Evolutionary conservation across 2,329 filamentous ascomycete genomes (phyloP).

Genomic region (Apiospora kogelbergensis): DNA sequence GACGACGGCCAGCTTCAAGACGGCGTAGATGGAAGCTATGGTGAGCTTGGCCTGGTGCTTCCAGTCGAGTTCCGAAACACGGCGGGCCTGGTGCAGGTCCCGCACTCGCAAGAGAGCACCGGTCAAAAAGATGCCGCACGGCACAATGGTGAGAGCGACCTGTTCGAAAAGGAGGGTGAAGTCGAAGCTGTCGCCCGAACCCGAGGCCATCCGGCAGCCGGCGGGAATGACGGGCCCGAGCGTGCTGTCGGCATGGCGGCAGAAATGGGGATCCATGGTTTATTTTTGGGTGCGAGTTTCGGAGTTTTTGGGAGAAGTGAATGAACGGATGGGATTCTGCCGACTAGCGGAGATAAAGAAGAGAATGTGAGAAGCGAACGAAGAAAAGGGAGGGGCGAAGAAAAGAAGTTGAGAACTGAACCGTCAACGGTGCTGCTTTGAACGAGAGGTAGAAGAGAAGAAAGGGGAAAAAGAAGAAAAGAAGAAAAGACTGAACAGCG

Average conservation of each 20-base stretch:
- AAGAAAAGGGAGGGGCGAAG: background rate
- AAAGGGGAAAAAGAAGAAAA: background rate
- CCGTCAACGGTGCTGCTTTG: background rate
- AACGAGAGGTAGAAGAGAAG: background rate
- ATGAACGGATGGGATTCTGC: background rate
- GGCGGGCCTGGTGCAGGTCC: background rate
- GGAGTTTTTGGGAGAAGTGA: background rate
- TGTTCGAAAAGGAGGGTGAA: slow-evolving; percentile 1
- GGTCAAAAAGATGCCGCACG: background rate
- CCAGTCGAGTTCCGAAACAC: background rate
- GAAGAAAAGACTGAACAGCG: background rate
- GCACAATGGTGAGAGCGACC: background rate
- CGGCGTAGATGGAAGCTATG: background rate
- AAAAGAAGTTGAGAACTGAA: background rate
- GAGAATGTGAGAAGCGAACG: background rate
- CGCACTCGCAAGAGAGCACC: background rate
- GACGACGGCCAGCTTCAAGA: background rate
- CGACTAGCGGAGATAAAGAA: background rate
- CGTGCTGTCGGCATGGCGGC: background rate
- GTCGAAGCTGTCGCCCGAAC: background rate
- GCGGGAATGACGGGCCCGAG: slow-evolving; percentile 5
- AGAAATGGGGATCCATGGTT: background rate
- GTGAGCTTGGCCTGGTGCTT: background rate
- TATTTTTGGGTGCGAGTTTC: background rate
- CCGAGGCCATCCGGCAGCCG: background rate